Percentiles rank a stretch among this genome's conserved stretches.
Conservation (phyloP, 2,329 filamentous ascomycete genomes). For the Colletotrichum caudatum region DNA sequence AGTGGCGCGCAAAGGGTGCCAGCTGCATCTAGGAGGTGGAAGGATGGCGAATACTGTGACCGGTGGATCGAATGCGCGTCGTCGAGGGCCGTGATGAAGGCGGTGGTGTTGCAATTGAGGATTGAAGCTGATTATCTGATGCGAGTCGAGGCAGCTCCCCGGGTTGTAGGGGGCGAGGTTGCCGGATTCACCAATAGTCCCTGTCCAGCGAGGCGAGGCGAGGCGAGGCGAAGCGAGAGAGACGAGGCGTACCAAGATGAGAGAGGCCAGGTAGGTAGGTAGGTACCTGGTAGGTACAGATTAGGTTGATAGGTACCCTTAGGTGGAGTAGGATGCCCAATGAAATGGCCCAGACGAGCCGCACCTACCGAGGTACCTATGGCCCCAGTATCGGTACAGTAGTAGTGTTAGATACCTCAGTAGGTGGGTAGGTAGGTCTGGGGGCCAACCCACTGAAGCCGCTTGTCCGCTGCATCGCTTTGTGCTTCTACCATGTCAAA, state of each 20-base stretch:
- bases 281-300: not conserved
- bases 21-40: constrained; percentile 22
- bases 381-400: too few relatives aligned
- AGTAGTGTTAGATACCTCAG: too few relatives aligned
- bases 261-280: not conserved
- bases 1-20: constrained; percentile 21
- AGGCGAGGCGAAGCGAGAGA: not conserved
- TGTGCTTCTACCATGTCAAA: not conserved
- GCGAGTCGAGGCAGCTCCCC: constrained; percentile 2
- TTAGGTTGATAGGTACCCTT: not conserved
- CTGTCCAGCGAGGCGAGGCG: constrained; percentile 14
- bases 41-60: not conserved
- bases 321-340: constrained; percentile 4
- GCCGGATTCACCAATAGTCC: constrained; percentile 23
- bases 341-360: not conserved
- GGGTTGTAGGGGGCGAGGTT: constrained; percentile 12
- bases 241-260: not conserved
- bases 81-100: not conserved
- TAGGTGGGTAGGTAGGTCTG: too few relatives aligned
- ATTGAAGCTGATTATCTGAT: constrained; percentile 25
- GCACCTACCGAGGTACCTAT: too few relatives aligned
- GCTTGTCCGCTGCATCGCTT: too few relatives aligned
- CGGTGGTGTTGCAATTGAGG: constrained; percentile 24
- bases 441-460: not conserved
- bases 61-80: not conserved